Evolutionary conservation across 2,329 filamentous ascomycete genomes (phyloP).

Genomic region (Triangularia verruculosa): DNA sequence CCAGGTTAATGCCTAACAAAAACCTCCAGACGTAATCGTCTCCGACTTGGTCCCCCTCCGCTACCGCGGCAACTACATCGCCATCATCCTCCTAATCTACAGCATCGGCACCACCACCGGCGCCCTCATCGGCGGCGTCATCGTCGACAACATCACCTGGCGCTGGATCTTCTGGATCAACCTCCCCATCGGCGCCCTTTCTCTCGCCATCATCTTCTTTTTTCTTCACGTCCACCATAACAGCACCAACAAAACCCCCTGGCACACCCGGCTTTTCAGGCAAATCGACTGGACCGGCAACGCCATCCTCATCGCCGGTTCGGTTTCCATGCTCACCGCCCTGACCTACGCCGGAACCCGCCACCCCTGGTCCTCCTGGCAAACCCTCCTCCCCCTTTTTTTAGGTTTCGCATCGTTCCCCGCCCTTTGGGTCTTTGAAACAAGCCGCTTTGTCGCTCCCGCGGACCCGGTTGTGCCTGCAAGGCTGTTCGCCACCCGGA

Average conservation of each 20-base stretch:
- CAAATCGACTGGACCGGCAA: slow-evolving; percentile 47
- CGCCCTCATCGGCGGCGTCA: slow-evolving; percentile 35
- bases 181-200: slow-evolving; percentile 39
- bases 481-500: slow-evolving; percentile 43
- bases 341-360: slow-evolving; percentile 23
- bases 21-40: slow-evolving; percentile 37
- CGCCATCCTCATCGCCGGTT: slow-evolving; percentile 36
- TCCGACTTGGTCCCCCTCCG: slow-evolving; percentile 40
- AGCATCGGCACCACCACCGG: slow-evolving; percentile 39
- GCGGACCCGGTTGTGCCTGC: slow-evolving; percentile 39
- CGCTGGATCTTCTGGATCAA: slow-evolving; percentile 47
- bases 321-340: slow-evolving; percentile 19
- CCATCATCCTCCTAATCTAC: slow-evolving; percentile 33
- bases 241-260: no score
- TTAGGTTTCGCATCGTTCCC: slow-evolving; percentile 37
- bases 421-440: slow-evolving; percentile 35
- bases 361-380: slow-evolving; percentile 20
- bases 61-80: slow-evolving; percentile 37
- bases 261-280: no score
- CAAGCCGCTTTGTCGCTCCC: no score
- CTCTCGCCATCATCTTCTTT: slow-evolving; percentile 37
- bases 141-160: slow-evolving; percentile 37
- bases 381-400: slow-evolving; percentile 36
- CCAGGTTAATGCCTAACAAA: neutral
- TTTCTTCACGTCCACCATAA: slow-evolving; percentile 38